A percentile compares a stretch with the other conserved stretches of the same genome.
Conservation (phyloP, 257 asterid species). For the Solanum pennellii region DNA sequence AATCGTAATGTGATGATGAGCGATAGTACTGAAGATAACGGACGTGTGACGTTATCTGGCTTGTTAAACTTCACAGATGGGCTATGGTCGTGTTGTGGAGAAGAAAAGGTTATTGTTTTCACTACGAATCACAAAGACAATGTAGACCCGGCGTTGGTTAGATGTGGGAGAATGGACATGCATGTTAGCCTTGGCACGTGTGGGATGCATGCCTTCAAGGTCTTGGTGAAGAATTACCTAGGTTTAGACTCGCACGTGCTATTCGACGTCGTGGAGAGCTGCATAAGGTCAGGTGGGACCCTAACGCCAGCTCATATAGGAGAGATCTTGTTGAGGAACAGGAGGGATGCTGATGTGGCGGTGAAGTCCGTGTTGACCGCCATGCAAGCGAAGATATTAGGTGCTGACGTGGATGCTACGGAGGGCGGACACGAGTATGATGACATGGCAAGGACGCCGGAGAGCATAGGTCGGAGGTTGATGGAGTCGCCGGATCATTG, state of each 20-base stretch:
- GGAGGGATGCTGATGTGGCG: slow-evolving; percentile 22
- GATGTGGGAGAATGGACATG: slow-evolving; percentile 58
- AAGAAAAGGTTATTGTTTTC: slow-evolving; percentile 24
- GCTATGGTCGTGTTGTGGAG: slow-evolving; percentile 39
- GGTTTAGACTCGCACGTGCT: slow-evolving; percentile 29
- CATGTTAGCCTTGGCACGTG: slow-evolving; percentile 55
- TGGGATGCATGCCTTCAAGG: slow-evolving; percentile 37
- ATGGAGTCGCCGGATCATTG: slow-evolving; percentile 9
- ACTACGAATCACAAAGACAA: slow-evolving; percentile 32
- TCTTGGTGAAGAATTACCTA: slow-evolving; percentile 40
- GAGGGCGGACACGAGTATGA: slow-evolving; percentile 1
- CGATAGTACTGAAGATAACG: slow-evolving; percentile 1
- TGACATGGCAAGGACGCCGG: slow-evolving; percentile 19
- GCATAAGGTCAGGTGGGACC: slow-evolving; percentile 37
- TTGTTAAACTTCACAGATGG: slow-evolving; percentile 45
- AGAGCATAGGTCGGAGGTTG: not conserved
- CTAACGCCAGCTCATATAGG: slow-evolving; percentile 39
- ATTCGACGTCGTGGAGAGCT: slow-evolving; percentile 34
- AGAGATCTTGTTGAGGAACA: slow-evolving; percentile 33
- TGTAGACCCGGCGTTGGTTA: slow-evolving; percentile 43
- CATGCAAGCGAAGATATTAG: slow-evolving; percentile 29
- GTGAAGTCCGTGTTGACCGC: slow-evolving; percentile 22
- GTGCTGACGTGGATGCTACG: slow-evolving; percentile 9
- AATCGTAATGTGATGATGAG: not conserved
- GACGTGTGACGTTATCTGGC: slow-evolving; percentile 45